Evolutionary conservation across 257 asterid genomes (phyloP), one percentile per base, ranked within the genome.

Genomic region (Solanum ossicruentum): DNA sequence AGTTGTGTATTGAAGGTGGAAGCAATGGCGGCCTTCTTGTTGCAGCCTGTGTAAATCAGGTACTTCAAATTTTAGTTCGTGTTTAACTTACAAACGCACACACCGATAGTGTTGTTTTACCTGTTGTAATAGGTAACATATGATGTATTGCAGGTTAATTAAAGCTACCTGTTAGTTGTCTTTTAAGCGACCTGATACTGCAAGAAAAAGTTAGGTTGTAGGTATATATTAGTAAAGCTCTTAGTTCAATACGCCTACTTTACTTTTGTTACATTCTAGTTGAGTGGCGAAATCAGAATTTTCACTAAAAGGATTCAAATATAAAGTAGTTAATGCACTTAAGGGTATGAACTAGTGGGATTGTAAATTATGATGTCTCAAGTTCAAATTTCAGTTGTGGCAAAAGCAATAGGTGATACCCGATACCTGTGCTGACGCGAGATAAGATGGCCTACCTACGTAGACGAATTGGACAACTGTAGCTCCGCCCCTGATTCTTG

Each of bases 1-100:
- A 93, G 87, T 84, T 97, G 88, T 97, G 99, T 61, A 95, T 95
- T 86, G 99, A 97, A 95, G 99, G 99, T 84, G 98, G 95, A 87
- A 95, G 98, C 88, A 97, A 97, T 60, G 98, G 99, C 12, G 99
- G 99, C 56, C 98, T 97, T 85, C 95, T 95, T 66, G 87, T 97
- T 82, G 99, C 96, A 84, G 98, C 98, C 17, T 97, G 98, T 85
- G 89, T 97, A 82, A 97, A 97, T 92, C 98, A 97, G 95, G 99
- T 97, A 85, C 28, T 52, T 52, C 13, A 78, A 28, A 10, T 60
- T n/a, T n/a, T n/a, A 7, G 8, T 60, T 60, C 23, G 21, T 8
- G 9, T 39, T 70, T 41, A 70, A 70, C 47, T 66, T 28, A 66
- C 15, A n/a, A 4, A 43, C 21, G n/a, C 13, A 43, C 21, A 60